Evolutionary conservation across 306 rosid genomes (phyloP), one percentile per base, ranked within the genome.

Genomic region (Crotalaria pallida): DNA sequence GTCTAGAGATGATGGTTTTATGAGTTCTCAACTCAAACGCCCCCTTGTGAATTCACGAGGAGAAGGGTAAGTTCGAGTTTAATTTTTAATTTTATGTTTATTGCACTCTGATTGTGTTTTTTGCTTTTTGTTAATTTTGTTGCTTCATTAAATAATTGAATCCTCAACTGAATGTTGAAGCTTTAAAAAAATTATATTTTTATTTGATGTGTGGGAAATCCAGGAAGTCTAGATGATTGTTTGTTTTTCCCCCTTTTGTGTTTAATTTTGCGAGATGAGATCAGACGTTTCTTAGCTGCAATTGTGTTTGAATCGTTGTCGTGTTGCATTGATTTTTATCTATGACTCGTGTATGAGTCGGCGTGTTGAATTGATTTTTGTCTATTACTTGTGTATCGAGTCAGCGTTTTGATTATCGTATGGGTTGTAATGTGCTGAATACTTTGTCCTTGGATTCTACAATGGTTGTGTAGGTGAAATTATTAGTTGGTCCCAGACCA

Each of bases 21-120:
- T 77, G 86, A 86, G 87, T 73, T 88, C 98, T 64, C 98, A 92
- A 77, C 93, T 79, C 72, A 92, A 85, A 79, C 89, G 96, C 23
- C 90, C 96, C 7, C 10, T 86, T 83, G 50, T 84, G 45, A 79
- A 91, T 38, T 78, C 98, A 51, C 82, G 96, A 64, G 90, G 85
- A 79, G 96, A 92, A 80, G 66, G 88, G 96, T 92, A 64, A 88
- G 91, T 77, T 69, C 61, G 19, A 51, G 33, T 60, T 73, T 78
- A 51, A 22, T 50, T 24, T 51, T 47, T 33, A 33, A 13, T 70
- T 76, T 50, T 26, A 1, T 66, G 56, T 57, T 60, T 49, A 45
- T 3, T 67, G 78, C 67, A 51, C 65, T 50, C 36, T 34, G 47
- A 38, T 65, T 0, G 1, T 84, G 7, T 33, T 67, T 22, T 38